Percentiles rank a stretch among this genome's conserved stretches.
Conservation (phyloP, 495 filamentous ascomycete species). For the Evernia prunastri region DNA sequence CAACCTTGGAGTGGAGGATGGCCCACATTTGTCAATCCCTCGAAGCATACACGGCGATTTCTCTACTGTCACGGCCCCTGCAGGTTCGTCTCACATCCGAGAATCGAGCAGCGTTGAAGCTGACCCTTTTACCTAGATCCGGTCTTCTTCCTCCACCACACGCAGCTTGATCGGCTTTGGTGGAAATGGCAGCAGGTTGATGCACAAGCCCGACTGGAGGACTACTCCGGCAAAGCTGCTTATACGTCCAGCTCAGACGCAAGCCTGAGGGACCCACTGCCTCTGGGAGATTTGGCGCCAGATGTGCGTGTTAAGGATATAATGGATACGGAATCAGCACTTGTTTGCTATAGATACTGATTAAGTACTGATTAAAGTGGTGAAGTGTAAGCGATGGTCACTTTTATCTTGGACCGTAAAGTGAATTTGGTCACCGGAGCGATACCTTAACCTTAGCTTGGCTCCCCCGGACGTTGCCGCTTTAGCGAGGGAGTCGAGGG, state of each 20-base stretch:
- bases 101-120: conserved; percentile 12
- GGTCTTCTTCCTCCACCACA: conserved; percentile 53
- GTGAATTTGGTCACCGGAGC: too few relatives aligned
- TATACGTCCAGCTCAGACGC: background rate
- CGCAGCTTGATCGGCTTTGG: conserved; percentile 52
- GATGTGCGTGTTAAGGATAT: background rate
- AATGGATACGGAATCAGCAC: background rate
- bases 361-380: too few relatives aligned
- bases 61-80: conserved; percentile 1
- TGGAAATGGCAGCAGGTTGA: conserved; percentile 50
- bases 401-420: too few relatives aligned
- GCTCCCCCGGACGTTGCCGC: too few relatives aligned
- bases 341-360: background rate
- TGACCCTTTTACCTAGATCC: conserved; percentile 35
- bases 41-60: conserved; percentile 27
- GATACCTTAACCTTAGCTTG: too few relatives aligned
- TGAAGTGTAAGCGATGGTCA: too few relatives aligned
- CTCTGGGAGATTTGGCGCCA: background rate
- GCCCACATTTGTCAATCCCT: conserved; percentile 26
- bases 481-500: too few relatives aligned
- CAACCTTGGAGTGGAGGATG: conserved; percentile 23
- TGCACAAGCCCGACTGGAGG: conserved; percentile 9
- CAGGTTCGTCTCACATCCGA: background rate
- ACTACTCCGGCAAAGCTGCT: conserved; percentile 4
- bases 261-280: background rate